phyloP scores from a whole-genome alignment of 768 basidiomycete genomes.

The Boletus vermiculosoides region DNA sequence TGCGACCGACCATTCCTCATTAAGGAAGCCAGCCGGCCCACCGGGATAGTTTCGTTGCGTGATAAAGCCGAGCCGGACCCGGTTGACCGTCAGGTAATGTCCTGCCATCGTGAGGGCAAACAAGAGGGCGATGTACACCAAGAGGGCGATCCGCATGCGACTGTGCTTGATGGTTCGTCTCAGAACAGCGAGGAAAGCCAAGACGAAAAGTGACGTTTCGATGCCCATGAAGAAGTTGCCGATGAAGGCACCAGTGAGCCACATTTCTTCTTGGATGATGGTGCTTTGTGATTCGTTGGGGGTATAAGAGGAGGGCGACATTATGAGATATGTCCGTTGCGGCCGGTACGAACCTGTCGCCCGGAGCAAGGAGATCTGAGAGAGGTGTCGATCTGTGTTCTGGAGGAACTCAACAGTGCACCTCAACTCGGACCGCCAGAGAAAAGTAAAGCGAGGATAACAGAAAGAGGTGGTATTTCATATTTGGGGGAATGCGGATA shows the following conservation, averaged over 20 bases:
- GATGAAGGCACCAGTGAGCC: slow-evolving; percentile 12
- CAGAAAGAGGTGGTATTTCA: not conserved
- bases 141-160: not conserved
- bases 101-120: slow-evolving; percentile 16
- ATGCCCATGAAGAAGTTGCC: slow-evolving; percentile 15
- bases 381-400: not conserved
- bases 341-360: not conserved
- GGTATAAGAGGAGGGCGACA: not conserved
- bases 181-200: slow-evolving; percentile 1
- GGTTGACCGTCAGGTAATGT: slow-evolving; percentile 10
- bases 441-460: not conserved
- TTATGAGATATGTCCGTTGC: not conserved
- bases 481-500: not conserved
- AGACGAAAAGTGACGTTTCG: slow-evolving; percentile 1
- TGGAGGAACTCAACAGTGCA: not conserved
- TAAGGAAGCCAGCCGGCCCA: slow-evolving; percentile 26
- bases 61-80: slow-evolving; percentile 27
- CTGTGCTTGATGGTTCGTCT: not conserved
- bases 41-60: slow-evolving; percentile 29
- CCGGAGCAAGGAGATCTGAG: too few species aligned
- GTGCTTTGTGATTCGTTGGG: slow-evolving; percentile 2
- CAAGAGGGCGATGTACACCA: slow-evolving; percentile 2
- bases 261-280: slow-evolving; percentile 11
- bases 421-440: not conserved
- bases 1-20: slow-evolving; percentile 6